Evolutionary conservation across 768 basidiomycete species (phyloP).

Genomic region (Russula sp.): DNA sequence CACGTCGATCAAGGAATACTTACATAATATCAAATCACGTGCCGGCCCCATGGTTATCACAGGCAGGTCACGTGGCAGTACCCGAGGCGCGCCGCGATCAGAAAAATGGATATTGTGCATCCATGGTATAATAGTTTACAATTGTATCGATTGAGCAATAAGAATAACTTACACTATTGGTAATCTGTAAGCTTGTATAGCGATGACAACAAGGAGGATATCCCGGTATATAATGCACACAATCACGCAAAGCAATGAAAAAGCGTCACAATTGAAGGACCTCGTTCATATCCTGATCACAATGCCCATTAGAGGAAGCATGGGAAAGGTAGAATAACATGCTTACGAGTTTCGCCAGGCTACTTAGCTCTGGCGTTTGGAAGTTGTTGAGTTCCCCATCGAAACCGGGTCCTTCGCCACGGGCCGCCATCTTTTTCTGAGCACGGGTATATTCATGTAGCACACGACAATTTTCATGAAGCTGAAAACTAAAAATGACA

Average conservation of each 20-base stretch:
- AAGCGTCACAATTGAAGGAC: neutral
- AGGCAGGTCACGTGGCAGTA: too few species aligned
- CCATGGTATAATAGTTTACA: neutral
- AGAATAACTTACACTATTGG: too few species aligned
- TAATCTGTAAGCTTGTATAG: too few species aligned
- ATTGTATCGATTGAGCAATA: neutral
- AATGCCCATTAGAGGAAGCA: neutral
- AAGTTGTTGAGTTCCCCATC: conserved; percentile 14
- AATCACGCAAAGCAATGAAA: neutral
- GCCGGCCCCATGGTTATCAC: too few species aligned
- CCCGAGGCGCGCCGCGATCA: too few species aligned
- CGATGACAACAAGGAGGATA: too few species aligned
- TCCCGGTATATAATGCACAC: neutral
- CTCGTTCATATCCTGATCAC: conserved; percentile 2
- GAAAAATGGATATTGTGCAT: too few species aligned
- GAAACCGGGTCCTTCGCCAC: conserved; percentile 5
- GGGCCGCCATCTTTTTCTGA: conserved; percentile 9
- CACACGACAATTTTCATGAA: conserved; percentile 7
- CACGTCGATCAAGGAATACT: too few species aligned
- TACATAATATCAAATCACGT: too few species aligned
- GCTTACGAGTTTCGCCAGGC: conserved; percentile 16
- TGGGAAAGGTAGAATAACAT: neutral
- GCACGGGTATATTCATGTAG: conserved; percentile 10
- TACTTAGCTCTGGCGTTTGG: conserved; percentile 18
- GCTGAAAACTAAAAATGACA: conserved; percentile 5